phyloP scores from a whole-genome alignment of 192 early-diverging fungal species.

The Cetraspora pellucida region DNA sequence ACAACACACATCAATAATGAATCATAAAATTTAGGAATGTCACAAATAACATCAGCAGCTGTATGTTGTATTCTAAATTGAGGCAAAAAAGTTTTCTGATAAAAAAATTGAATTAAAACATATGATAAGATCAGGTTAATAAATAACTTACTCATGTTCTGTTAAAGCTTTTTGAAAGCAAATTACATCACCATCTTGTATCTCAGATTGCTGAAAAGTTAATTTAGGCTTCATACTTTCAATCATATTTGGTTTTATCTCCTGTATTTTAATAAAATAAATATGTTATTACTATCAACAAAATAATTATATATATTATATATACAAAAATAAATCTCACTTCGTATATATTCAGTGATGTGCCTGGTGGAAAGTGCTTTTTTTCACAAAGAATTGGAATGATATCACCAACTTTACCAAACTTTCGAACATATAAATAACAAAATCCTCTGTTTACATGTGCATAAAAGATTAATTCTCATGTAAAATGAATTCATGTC shows the following conservation, averaged over 20 bases:
- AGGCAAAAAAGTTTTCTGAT: neutral
- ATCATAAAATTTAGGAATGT: conserved; percentile 78
- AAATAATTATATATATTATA: neutral
- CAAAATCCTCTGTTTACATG: conserved; percentile 55
- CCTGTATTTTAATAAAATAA: conserved; percentile 47
- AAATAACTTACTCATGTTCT: conserved; percentile 47
- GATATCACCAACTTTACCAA: conserved; percentile 62
- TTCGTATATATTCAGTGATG: conserved; percentile 68
- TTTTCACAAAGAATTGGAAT: conserved; percentile 60
- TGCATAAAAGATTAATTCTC: neutral
- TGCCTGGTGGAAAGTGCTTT: conserved; percentile 51
- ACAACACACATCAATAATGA: conserved; percentile 65
- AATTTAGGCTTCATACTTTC: conserved; percentile 66
- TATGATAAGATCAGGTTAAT: neutral
- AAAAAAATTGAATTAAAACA: neutral
- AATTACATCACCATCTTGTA: conserved; percentile 94
- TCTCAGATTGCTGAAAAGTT: conserved; percentile 76
- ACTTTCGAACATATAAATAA: conserved; percentile 51
- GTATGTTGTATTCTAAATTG: conserved; percentile 37
- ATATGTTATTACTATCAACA: neutral
- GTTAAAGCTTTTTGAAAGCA: conserved; percentile 69
- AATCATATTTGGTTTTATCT: conserved; percentile 93
- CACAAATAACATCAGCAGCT: conserved; percentile 42
- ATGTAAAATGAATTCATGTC: too few species aligned
- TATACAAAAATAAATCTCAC: conserved; percentile 27